Conservation (phyloP, 2,329 filamentous ascomycete genomes). For the Fusarium subglutinans region DNA sequence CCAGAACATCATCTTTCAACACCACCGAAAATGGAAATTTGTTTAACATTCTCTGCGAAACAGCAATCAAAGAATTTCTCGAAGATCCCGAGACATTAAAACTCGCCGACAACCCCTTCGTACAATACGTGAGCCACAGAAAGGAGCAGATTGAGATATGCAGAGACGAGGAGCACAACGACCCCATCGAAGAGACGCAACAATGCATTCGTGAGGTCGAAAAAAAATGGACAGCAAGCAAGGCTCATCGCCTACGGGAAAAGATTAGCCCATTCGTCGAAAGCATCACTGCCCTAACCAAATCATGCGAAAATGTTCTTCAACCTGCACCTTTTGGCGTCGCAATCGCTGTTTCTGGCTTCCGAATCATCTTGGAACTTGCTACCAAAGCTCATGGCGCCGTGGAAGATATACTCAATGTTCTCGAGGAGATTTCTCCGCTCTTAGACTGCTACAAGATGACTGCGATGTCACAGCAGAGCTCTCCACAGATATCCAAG, state of each 20-base stretch:
- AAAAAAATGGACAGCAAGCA: background rate
- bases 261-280: background rate
- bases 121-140: background rate
- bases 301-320: background rate
- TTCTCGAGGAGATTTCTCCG: background rate
- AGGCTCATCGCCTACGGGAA: background rate
- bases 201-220: background rate
- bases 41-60: background rate
- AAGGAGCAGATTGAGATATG: background rate
- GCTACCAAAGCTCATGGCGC: background rate
- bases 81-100: background rate
- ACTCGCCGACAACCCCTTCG: background rate
- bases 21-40: background rate
- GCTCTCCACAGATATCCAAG: background rate
- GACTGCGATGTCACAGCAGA: background rate
- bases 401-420: background rate
- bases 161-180: rapidly evolving
- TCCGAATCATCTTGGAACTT: background rate
- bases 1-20: background rate
- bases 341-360: background rate
- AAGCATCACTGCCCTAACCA: background rate
- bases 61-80: background rate
- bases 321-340: background rate
- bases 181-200: background rate
- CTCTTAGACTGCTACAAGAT: background rate